phyloP scores from a whole-genome alignment of 352 stramenopile species.

The Phytophthora litchii region DNA sequence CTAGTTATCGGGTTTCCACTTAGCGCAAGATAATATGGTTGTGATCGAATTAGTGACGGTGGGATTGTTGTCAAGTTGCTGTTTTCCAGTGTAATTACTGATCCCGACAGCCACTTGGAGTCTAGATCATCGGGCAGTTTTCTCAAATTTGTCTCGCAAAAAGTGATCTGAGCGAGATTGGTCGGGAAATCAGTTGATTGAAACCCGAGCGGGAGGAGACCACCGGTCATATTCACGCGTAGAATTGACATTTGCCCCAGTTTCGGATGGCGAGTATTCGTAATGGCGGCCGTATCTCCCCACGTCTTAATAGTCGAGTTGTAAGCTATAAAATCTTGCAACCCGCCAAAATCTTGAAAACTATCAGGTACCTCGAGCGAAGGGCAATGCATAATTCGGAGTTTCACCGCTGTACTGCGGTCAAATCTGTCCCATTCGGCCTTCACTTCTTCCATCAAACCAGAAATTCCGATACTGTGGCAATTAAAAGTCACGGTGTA shows the following conservation, averaged over 20 bases:
- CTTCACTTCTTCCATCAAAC: slow-evolving; percentile 12
- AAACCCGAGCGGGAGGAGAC: slow-evolving; percentile 39
- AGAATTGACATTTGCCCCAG: slow-evolving; percentile 37
- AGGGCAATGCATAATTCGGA: slow-evolving; percentile 37
- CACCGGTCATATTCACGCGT: slow-evolving; percentile 33
- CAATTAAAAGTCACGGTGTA: slow-evolving; percentile 43
- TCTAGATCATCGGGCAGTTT: slow-evolving; percentile 41
- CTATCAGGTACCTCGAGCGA: slow-evolving; percentile 37
- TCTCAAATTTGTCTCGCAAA: slow-evolving; percentile 40
- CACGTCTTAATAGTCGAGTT: slow-evolving; percentile 42
- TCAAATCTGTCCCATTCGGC: slow-evolving; percentile 28
- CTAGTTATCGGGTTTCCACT: slow-evolving; percentile 8
- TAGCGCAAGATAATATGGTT: slow-evolving; percentile 17
- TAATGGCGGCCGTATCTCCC: slow-evolving; percentile 30
- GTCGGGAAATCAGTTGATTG: slow-evolving; percentile 36
- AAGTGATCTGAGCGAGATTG: slow-evolving; percentile 31
- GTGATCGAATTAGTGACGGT: background rate
- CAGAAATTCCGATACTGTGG: slow-evolving; percentile 17
- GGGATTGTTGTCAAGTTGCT: slow-evolving; percentile 12
- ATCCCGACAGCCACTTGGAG: slow-evolving; percentile 23
- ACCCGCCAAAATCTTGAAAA: slow-evolving; percentile 33
- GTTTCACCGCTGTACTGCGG: slow-evolving; percentile 22
- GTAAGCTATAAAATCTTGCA: slow-evolving; percentile 42
- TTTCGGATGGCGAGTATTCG: slow-evolving; percentile 29
- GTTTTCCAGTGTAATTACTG: slow-evolving; percentile 11